Evolutionary conservation across 1,284 basidiomycete species (phyloP).

Genomic region (Apiotrichum laibachii): DNA sequence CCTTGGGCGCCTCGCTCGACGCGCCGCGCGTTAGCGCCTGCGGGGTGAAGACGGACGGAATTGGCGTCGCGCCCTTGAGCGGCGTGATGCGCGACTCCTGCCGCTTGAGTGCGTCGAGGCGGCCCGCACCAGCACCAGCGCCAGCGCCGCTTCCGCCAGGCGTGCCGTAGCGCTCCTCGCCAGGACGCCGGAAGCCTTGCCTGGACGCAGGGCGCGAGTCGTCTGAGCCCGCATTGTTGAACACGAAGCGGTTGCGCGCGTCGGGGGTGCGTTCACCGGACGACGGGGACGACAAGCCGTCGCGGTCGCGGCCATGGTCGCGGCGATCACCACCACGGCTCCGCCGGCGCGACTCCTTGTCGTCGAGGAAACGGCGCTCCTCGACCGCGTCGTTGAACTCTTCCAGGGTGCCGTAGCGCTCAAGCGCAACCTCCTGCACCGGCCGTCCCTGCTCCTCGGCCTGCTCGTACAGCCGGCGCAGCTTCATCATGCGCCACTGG

Average conservation of each 20-base stretch:
- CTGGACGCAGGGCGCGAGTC: slow-evolving; percentile 61
- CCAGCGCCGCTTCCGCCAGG: slow-evolving; percentile 21
- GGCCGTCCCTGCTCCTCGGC: slow-evolving; percentile 76
- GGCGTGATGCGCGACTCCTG: slow-evolving; percentile 19
- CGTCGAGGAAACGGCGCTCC: slow-evolving; percentile 79
- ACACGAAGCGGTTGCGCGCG: slow-evolving; percentile 49
- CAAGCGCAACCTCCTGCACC: slow-evolving; percentile 79
- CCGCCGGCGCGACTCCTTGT: slow-evolving; percentile 62
- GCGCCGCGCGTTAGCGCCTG: slow-evolving; percentile 47
- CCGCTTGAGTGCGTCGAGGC: slow-evolving; percentile 41
- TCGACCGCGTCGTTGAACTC: slow-evolving; percentile 85
- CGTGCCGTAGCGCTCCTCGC: slow-evolving; percentile 44
- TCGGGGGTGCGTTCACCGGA: slow-evolving; percentile 52
- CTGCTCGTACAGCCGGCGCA: slow-evolving; percentile 81
- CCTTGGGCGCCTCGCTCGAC: slow-evolving; percentile 15
- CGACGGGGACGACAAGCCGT: slow-evolving; percentile 55
- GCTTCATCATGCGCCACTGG: slow-evolving; percentile 96
- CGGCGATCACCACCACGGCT: slow-evolving; percentile 44
- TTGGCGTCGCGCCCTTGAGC: slow-evolving; percentile 60
- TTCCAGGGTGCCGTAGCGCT: slow-evolving; percentile 78
- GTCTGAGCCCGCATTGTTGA: slow-evolving; percentile 36
- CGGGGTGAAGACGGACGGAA: slow-evolving; percentile 85
- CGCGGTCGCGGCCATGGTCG: slow-evolving; percentile 13
- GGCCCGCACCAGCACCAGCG: slow-evolving; percentile 28
- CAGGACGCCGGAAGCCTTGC: slow-evolving; percentile 74